Percentiles rank a stretch among this genome's conserved stretches.
Evolutionary conservation across 345 rosid genomes (phyloP).

Genomic region (Kandelia obovata): DNA sequence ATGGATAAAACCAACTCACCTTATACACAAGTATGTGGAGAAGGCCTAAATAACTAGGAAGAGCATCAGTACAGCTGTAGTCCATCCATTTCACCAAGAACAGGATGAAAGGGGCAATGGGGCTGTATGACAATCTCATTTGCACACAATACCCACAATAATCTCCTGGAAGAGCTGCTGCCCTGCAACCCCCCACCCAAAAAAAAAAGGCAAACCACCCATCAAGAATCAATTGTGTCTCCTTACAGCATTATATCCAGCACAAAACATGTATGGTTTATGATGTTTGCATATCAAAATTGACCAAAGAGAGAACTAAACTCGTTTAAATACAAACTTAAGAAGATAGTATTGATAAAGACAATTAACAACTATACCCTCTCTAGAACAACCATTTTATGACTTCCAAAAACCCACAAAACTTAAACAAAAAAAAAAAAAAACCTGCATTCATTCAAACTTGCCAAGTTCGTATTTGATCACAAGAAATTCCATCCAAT

Average conservation of each 20-base stretch:
- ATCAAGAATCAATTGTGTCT: not conserved
- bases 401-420: not conserved
- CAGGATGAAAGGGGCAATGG: constrained; percentile 51
- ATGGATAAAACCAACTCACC: constrained; percentile 23
- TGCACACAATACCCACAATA: constrained; percentile 43
- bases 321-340: not conserved
- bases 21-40: constrained; percentile 55
- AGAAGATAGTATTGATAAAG: not conserved
- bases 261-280: not conserved
- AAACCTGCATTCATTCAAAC: not conserved
- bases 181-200: constrained; percentile 39
- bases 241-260: not conserved
- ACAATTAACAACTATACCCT: not conserved
- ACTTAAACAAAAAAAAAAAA: not conserved
- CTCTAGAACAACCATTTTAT: not conserved
- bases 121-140: constrained; percentile 61
- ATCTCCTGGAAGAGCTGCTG: constrained; percentile 55
- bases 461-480: constrained; percentile 11
- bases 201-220: too few species aligned
- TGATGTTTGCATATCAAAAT: not conserved
- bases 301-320: not conserved
- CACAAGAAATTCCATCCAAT: not conserved
- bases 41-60: constrained; percentile 55
- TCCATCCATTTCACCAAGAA: constrained; percentile 70
- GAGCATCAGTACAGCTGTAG: constrained; percentile 52